phyloP scores from a whole-genome alignment of 768 basidiomycete species.

The Tylopilus plumbeoviolaceoides region DNA sequence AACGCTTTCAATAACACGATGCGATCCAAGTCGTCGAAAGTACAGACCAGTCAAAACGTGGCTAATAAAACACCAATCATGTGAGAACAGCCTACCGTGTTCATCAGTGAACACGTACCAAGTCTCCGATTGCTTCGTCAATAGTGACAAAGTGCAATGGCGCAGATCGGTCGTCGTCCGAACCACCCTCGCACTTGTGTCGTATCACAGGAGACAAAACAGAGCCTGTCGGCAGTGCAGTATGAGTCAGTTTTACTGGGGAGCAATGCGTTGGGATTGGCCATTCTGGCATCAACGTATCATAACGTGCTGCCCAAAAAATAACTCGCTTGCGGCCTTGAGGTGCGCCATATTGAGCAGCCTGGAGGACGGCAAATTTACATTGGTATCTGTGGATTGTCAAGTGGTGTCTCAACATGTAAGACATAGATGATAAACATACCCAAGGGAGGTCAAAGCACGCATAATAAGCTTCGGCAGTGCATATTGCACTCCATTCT shows the following conservation, averaged over 20 bases:
- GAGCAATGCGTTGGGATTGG: slow-evolving; percentile 61
- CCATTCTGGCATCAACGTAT: slow-evolving; percentile 53
- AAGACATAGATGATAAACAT: slow-evolving; percentile 17
- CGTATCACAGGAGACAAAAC: slow-evolving; percentile 42
- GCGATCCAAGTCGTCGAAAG: background rate
- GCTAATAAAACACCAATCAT: slow-evolving; percentile 33
- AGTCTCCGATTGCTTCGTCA: slow-evolving; percentile 61
- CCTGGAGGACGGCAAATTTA: slow-evolving; percentile 60
- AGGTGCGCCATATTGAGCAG: slow-evolving; percentile 68
- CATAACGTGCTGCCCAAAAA: slow-evolving; percentile 61
- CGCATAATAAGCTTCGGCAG: slow-evolving; percentile 66
- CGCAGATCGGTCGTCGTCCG: slow-evolving; percentile 43
- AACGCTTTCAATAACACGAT: slow-evolving; percentile 1
- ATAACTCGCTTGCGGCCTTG: slow-evolving; percentile 66
- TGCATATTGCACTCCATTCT: slow-evolving; percentile 44
- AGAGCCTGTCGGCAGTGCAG: slow-evolving; percentile 43
- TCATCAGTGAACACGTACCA: slow-evolving; percentile 43
- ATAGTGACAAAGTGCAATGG: slow-evolving; percentile 59
- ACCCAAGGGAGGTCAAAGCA: slow-evolving; percentile 62
- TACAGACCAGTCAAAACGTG: slow-evolving; percentile 64
- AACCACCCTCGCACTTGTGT: slow-evolving; percentile 30
- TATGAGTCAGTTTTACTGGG: slow-evolving; percentile 30
- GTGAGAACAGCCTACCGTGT: slow-evolving; percentile 7
- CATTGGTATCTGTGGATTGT: slow-evolving; percentile 51
- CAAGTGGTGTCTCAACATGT: background rate